Conservation (phyloP, 2,329 filamentous ascomycete genomes). For the Colletotrichum gigasporum region DNA sequence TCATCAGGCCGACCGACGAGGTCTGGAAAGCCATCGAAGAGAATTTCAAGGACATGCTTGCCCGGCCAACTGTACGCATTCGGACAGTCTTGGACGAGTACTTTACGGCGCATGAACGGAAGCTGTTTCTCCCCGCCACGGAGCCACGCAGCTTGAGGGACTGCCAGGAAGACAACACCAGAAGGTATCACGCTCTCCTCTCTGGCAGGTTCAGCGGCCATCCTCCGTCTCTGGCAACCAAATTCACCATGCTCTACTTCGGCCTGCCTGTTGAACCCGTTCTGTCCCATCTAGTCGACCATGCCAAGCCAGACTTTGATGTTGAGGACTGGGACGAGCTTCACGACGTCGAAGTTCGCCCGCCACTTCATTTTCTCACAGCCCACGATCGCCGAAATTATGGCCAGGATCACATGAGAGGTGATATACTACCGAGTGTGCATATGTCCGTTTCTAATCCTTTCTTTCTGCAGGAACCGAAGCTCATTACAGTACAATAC, state of each 20-base stretch:
- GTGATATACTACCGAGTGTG: not conserved
- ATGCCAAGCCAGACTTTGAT: constrained; percentile 37
- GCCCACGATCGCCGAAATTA: constrained; percentile 42
- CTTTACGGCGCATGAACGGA: constrained; percentile 47
- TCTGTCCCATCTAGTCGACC: constrained; percentile 28
- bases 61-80: constrained; percentile 35
- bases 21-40: constrained; percentile 39
- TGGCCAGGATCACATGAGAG: constrained; percentile 36
- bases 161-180: constrained; percentile 43
- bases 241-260: constrained; percentile 57
- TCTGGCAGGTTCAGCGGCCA: constrained; percentile 41
- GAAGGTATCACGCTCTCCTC: constrained; percentile 42
- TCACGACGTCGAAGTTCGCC: constrained; percentile 34
- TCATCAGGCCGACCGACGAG: constrained; percentile 36
- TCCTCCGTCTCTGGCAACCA: constrained; percentile 44
- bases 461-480: constrained; percentile 31
- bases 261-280: constrained; percentile 55
- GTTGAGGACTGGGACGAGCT: constrained; percentile 33
- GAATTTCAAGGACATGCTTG: constrained; percentile 41
- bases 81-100: constrained; percentile 41
- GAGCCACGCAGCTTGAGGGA: constrained; percentile 38
- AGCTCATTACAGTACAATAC: constrained; percentile 7
- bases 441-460: not conserved
- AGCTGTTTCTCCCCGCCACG: constrained; percentile 40
- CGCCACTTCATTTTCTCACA: constrained; percentile 44